Evolutionary conservation across 805 yeast species (phyloP).

Genomic region (Yamadazyma endophytica): DNA sequence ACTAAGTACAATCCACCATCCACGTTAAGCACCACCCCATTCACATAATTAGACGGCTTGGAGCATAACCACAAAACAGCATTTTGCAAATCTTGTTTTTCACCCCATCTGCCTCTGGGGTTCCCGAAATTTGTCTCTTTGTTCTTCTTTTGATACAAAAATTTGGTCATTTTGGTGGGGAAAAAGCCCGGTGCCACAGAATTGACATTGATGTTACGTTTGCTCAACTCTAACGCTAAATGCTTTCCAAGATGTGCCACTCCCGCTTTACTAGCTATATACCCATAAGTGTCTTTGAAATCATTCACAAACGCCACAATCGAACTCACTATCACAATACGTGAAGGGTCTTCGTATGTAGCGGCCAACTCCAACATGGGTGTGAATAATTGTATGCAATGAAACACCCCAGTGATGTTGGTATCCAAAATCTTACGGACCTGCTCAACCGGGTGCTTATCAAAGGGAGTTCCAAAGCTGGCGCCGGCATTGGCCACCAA

Average conservation of each 20-base stretch:
- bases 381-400: slow-evolving; percentile 50
- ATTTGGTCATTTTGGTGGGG: slow-evolving; percentile 65
- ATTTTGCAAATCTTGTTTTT: slow-evolving; percentile 49
- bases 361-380: slow-evolving; percentile 50
- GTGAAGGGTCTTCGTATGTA: slow-evolving; percentile 45
- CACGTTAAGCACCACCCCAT: slow-evolving; percentile 56
- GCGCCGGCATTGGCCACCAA: slow-evolving; percentile 73
- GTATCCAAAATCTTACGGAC: slow-evolving; percentile 54
- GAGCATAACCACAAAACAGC: slow-evolving; percentile 50
- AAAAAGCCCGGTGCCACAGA: slow-evolving; percentile 66
- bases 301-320: slow-evolving; percentile 47
- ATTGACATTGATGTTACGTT: slow-evolving; percentile 57
- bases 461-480: slow-evolving; percentile 60
- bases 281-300: slow-evolving; percentile 59
- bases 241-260: slow-evolving; percentile 56
- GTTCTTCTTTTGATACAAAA: slow-evolving; percentile 43
- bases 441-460: slow-evolving; percentile 51
- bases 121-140: slow-evolving; percentile 39
- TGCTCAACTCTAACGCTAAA: slow-evolving; percentile 58
- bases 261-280: slow-evolving; percentile 64
- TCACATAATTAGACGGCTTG: slow-evolving; percentile 52
- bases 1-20: slow-evolving; percentile 59
- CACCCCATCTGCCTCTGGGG: slow-evolving; percentile 57
- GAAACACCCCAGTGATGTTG: slow-evolving; percentile 60
- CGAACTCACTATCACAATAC: slow-evolving; percentile 58